Percentiles rank a stretch among this genome's conserved stretches.
These are phyloP conservation scores for Myxozyma mucilagina DNA, from an alignment of 805 yeast species.

Conservation along the genomic window DNA sequence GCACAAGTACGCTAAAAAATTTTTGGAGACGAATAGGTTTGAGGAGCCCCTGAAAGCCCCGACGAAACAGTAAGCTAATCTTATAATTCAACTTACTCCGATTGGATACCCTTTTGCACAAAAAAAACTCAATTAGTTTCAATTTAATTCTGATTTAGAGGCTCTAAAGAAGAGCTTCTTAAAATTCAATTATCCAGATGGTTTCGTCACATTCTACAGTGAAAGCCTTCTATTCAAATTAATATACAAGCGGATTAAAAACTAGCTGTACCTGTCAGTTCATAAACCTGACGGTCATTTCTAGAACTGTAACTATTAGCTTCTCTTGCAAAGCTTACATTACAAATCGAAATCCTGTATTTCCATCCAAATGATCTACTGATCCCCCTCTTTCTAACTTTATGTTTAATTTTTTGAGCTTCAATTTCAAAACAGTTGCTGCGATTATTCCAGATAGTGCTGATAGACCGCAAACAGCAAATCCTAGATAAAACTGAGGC, in stretches of 20 bases:
- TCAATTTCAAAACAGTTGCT: conserved; percentile 23
- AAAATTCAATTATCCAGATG: too few species aligned
- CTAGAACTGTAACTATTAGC: too few species aligned
- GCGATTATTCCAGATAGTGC: conserved; percentile 24
- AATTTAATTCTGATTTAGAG: not conserved
- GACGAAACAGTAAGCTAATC: not conserved
- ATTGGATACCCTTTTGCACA: not conserved
- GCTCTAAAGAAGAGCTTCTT: not conserved
- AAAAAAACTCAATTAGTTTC: not conserved
- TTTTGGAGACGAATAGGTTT: too few species aligned
- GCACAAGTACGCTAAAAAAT: too few species aligned
- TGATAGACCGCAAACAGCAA: conserved; percentile 33
- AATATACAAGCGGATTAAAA: too few species aligned
- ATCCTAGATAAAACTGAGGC: conserved; percentile 37
- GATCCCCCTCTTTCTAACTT: conserved; percentile 33
- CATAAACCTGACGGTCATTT: too few species aligned
- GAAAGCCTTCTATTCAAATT: too few species aligned
- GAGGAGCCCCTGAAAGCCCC: not conserved
- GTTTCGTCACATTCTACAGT: too few species aligned
- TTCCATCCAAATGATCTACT: conserved; percentile 37
- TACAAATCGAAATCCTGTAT: conserved; percentile 36
- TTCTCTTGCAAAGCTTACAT: conserved; percentile 7
- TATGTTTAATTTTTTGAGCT: conserved; percentile 30
- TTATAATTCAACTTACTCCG: not conserved
- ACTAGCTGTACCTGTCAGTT: too few species aligned